These are phyloP conservation scores for Colletotrichum australisinense DNA, from an alignment of 2,329 filamentous ascomycete genomes.

Conservation along the genomic window DNA sequence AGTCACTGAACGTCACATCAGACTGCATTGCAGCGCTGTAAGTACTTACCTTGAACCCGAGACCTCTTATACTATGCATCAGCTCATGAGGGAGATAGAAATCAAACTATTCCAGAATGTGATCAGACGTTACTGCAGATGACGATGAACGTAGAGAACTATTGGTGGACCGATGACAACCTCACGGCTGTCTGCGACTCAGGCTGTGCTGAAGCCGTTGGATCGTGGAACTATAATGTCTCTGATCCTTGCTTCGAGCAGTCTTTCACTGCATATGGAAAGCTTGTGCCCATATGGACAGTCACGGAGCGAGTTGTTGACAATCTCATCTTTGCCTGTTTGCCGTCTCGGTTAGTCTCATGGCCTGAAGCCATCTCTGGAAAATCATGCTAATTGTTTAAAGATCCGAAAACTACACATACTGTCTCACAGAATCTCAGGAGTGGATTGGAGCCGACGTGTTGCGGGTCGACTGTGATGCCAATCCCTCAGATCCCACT, in stretches of 20 bases:
- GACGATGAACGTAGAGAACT: not conserved
- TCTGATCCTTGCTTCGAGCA: not conserved
- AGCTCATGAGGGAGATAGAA: not conserved
- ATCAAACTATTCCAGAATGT: not conserved
- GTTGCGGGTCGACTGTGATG: not conserved
- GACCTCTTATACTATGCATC: fast-evolving
- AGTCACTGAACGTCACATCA: not conserved
- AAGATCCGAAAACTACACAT: not conserved
- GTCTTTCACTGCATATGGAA: not conserved
- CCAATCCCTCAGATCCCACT: not conserved
- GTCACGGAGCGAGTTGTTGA: not conserved
- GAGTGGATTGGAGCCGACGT: not conserved
- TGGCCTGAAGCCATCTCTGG: not conserved
- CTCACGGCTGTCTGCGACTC: not conserved
- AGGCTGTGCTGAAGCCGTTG: not conserved
- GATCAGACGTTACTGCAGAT: constrained; percentile 3
- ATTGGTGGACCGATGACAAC: not conserved
- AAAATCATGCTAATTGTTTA: not conserved
- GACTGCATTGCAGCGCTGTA: not conserved
- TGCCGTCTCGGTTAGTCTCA: not conserved
- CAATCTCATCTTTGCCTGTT: not conserved
- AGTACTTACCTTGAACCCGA: fast-evolving
- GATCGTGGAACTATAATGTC: not conserved
- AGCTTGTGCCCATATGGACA: not conserved
- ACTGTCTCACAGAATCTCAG: not conserved